A percentile compares a stretch with the other conserved stretches of the same genome.
Conservation (phyloP, 164 flowering plant genomes). For the Kingdonia uniflora region DNA sequence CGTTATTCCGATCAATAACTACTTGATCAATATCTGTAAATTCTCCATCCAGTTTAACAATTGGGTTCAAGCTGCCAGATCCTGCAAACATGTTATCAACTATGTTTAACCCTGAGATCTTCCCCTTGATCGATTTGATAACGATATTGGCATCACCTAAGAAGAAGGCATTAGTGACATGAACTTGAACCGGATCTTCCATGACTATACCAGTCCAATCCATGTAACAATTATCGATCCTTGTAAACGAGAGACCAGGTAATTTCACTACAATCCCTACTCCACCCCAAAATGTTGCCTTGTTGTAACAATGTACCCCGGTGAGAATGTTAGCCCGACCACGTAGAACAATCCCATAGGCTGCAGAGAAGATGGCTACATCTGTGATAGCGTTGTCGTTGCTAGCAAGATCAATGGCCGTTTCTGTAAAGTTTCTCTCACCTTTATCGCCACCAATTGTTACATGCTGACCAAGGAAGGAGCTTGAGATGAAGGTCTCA, state of each 20-base stretch:
- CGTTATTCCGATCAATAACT: conserved; percentile 22
- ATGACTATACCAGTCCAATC: conserved; percentile 38
- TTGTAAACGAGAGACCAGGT: conserved; percentile 2
- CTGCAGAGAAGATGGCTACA: neutral
- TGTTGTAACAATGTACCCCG: neutral
- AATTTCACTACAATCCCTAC: neutral
- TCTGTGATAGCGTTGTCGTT: neutral
- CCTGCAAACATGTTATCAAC: conserved; percentile 9
- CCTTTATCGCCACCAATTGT: neutral
- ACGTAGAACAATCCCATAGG: too few relatives aligned
- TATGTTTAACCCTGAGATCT: conserved; percentile 33
- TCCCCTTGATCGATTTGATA: conserved; percentile 31
- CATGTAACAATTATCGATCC: conserved; percentile 44
- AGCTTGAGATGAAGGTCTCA: neutral
- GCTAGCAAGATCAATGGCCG: neutral
- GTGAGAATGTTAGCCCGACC: too few relatives aligned
- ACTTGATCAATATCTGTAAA: conserved; percentile 12
- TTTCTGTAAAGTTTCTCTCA: neutral
- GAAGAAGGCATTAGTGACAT: conserved; percentile 34
- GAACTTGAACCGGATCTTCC: conserved; percentile 54
- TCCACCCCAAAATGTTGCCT: neutral
- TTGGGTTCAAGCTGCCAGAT: neutral
- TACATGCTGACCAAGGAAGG: neutral
- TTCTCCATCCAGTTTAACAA: conserved; percentile 12
- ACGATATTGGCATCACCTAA: conserved; percentile 44